phyloP scores from a whole-genome alignment of 225 moss, liverwort and hornwort species.

The Asterella californica region DNA sequence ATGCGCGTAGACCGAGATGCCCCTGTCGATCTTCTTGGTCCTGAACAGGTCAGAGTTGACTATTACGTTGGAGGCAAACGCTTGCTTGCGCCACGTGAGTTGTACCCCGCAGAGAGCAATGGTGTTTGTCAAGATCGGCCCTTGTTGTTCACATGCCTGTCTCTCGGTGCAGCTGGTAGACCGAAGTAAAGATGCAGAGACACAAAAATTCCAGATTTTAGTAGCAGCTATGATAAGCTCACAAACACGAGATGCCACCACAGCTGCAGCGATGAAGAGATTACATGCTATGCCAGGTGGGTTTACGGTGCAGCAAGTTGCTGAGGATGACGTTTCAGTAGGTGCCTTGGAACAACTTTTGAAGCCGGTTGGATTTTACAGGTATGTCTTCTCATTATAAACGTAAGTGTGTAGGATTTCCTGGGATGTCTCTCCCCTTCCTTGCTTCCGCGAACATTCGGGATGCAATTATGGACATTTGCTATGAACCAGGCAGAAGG shows the following conservation, averaged over 20 bases:
- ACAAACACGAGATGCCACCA: constrained; percentile 87
- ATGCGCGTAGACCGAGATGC: constrained; percentile 79
- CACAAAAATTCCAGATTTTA: constrained; percentile 76
- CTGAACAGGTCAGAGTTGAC: constrained; percentile 63
- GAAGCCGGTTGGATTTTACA: constrained; percentile 90
- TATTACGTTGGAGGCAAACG: neutral
- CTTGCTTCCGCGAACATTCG: neutral
- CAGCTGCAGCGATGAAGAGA: constrained; percentile 83
- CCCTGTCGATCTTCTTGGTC: constrained; percentile 84
- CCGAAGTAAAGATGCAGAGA: constrained; percentile 51
- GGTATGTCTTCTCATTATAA: constrained; percentile 39
- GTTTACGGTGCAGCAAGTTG: constrained; percentile 61
- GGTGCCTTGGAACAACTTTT: constrained; percentile 63
- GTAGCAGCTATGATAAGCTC: constrained; percentile 94
- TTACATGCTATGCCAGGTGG: constrained; percentile 74
- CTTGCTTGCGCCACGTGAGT: neutral
- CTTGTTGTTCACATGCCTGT: neutral
- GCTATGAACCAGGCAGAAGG: constrained; percentile 59
- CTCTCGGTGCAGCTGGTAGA: constrained; percentile 60
- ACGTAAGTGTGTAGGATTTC: neutral
- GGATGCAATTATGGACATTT: neutral
- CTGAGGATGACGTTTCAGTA: constrained; percentile 48
- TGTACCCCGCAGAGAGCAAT: neutral
- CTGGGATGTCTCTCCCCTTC: neutral
- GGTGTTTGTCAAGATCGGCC: neutral